Evolutionary conservation across 345 rosid species (phyloP).

Genomic region (Eucalyptus virginea): DNA sequence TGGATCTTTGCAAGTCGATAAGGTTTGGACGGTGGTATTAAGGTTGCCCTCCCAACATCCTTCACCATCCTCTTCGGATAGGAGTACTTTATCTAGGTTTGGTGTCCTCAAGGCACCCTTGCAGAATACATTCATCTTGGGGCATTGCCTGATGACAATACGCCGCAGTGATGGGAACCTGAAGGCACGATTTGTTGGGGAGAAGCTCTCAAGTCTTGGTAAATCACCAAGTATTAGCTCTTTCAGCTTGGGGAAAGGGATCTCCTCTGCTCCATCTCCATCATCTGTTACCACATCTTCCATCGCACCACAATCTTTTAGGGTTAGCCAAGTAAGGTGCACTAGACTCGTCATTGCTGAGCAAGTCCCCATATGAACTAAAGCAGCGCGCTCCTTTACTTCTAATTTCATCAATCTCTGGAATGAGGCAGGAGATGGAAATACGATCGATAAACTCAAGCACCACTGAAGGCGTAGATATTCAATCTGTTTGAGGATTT

Average conservation of each 20-base stretch:
- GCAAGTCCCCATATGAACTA: no score
- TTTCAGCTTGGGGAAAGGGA: fast-evolving
- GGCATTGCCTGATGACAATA: fast-evolving
- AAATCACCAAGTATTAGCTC: fast-evolving
- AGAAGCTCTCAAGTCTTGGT: not conserved
- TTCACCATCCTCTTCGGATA: fast-evolving
- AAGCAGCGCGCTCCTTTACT: no score
- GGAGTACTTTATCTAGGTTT: no score
- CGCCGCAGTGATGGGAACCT: fast-evolving
- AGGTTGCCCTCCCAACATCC: no score
- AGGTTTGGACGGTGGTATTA: fast-evolving
- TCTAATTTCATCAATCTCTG: fast-evolving
- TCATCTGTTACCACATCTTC: no score
- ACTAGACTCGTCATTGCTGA: no score
- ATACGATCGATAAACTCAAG: no score
- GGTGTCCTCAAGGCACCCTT: not conserved
- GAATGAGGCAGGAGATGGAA: no score
- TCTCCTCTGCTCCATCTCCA: no score
- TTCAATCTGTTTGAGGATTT: not conserved
- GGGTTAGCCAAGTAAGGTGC: no score
- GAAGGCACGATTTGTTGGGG: fast-evolving
- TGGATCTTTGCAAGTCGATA: fast-evolving
- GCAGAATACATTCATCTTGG: not conserved
- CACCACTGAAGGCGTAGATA: fast-evolving
- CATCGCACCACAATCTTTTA: no score